phyloP scores from a whole-genome alignment of 257 asterid genomes.

The Apocynum venetum region DNA sequence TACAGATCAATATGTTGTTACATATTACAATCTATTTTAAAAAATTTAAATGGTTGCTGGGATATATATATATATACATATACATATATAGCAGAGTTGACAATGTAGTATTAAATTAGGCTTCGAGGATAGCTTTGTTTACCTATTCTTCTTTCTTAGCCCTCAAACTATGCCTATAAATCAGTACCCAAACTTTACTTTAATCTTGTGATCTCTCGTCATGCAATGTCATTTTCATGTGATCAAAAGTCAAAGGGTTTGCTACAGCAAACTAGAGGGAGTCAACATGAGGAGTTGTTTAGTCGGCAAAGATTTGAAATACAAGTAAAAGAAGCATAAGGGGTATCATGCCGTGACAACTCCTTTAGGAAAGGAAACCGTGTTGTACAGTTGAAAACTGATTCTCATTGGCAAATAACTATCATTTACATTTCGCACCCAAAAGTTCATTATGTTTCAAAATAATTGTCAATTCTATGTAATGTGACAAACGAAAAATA shows the following conservation, averaged over 20 bases:
- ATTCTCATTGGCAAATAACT: not conserved
- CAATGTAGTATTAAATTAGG: not conserved
- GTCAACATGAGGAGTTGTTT: not conserved
- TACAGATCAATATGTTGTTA: not conserved
- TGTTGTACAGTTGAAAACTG: not conserved
- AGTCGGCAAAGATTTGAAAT: not conserved
- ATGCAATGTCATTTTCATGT: not conserved
- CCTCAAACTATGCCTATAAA: slow-evolving; percentile 5
- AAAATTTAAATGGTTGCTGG: not conserved
- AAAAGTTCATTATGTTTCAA: too few relatives aligned
- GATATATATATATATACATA: not conserved
- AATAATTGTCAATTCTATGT: too few relatives aligned
- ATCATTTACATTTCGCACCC: too few relatives aligned
- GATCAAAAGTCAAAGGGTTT: slow-evolving; percentile 5
- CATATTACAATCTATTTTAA: not conserved
- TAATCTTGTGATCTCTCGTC: not conserved
- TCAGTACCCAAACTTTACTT: not conserved
- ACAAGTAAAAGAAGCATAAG: not conserved
- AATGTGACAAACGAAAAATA: too few relatives aligned
- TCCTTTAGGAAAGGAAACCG: not conserved
- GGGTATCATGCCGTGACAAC: not conserved
- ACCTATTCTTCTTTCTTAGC: not conserved
- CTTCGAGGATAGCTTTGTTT: not conserved
- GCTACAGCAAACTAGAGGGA: not conserved
- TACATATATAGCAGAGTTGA: not conserved